Evolutionary conservation across 176 grass and related monocot genomes (phyloP).

Genomic region (Cymbopogon citratus): DNA sequence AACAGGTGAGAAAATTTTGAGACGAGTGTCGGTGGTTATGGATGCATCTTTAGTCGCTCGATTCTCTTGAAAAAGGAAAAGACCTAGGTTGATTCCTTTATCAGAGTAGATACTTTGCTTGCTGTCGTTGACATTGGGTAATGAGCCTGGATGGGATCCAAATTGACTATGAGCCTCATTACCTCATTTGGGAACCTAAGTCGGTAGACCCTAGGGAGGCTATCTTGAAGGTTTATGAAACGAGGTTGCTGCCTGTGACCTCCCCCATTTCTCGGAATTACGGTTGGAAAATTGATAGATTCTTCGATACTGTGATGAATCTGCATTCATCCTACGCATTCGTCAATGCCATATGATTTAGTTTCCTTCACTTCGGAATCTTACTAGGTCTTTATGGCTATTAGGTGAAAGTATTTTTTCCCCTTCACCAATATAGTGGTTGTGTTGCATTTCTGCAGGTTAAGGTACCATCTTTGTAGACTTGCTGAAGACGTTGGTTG

Average conservation of each 20-base stretch:
- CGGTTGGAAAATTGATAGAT: neutral
- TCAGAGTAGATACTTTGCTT: neutral
- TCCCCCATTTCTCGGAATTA: neutral
- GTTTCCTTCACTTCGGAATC: neutral
- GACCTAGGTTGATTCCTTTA: neutral
- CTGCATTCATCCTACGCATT: neutral
- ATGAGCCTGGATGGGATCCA: neutral
- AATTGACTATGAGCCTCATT: neutral
- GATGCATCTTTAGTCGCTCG: neutral
- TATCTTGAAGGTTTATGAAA: neutral
- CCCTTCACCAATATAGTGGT: neutral
- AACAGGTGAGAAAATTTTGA: neutral
- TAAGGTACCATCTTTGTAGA: conserved; percentile 13
- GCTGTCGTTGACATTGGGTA: neutral
- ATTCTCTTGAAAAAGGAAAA: neutral
- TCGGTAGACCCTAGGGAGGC: neutral
- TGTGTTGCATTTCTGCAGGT: conserved; percentile 31
- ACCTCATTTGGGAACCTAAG: neutral
- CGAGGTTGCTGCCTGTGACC: neutral
- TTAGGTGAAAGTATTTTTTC: conserved; percentile 1
- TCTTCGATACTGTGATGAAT: neutral
- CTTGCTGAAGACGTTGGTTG: conserved; percentile 35
- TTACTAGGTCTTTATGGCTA: neutral
- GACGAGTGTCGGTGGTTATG: neutral
- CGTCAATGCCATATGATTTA: neutral